Percentiles rank a stretch among this genome's conserved stretches.
Evolutionary conservation across 2,329 filamentous ascomycete species (phyloP).

Genomic region (Fusarium redolens): DNA sequence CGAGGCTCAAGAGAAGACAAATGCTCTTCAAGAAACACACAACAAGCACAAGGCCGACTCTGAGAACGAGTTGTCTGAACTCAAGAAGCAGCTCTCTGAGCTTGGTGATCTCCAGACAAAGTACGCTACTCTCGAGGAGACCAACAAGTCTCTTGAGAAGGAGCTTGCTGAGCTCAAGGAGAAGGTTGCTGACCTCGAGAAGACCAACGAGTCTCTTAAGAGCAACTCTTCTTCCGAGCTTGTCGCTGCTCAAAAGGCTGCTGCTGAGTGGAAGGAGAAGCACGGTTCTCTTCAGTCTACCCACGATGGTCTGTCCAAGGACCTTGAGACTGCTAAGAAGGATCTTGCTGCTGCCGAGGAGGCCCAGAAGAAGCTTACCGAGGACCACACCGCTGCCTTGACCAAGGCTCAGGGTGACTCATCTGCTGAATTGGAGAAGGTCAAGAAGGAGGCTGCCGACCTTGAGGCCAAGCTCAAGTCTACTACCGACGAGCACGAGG

Average conservation of each 20-base stretch:
- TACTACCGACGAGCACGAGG: constrained; percentile 34
- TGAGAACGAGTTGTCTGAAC: constrained; percentile 44
- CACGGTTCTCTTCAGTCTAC: constrained; percentile 37
- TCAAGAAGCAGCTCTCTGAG: constrained; percentile 47
- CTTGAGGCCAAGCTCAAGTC: constrained; percentile 45
- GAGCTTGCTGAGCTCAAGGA: constrained; percentile 46
- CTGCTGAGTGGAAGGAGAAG: constrained; percentile 46
- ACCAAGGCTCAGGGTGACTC: constrained; percentile 43
- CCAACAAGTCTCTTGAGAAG: constrained; percentile 40
- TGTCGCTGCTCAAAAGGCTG: constrained; percentile 47
- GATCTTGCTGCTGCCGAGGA: constrained; percentile 42
- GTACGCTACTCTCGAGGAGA: constrained; percentile 47
- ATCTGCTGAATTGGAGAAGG: constrained; percentile 35
- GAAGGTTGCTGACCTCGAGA: constrained; percentile 44
- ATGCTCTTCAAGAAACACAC: constrained; percentile 43
- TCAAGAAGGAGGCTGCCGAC: constrained; percentile 28
- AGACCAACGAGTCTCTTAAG: constrained; percentile 43
- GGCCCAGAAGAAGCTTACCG: constrained; percentile 42
- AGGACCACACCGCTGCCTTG: constrained; percentile 35
- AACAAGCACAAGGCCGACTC: constrained; percentile 47
- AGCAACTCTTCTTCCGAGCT: constrained; percentile 49
- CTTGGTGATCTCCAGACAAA: constrained; percentile 49
- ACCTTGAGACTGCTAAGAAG: constrained; percentile 49
- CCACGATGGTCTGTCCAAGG: constrained; percentile 41
- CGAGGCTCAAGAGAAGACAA: constrained; percentile 43